Percentiles rank a stretch among this genome's conserved stretches.
These are phyloP conservation scores for Microdochium nivale DNA, from an alignment of 2,329 filamentous ascomycete genomes.

Conservation along the genomic window DNA sequence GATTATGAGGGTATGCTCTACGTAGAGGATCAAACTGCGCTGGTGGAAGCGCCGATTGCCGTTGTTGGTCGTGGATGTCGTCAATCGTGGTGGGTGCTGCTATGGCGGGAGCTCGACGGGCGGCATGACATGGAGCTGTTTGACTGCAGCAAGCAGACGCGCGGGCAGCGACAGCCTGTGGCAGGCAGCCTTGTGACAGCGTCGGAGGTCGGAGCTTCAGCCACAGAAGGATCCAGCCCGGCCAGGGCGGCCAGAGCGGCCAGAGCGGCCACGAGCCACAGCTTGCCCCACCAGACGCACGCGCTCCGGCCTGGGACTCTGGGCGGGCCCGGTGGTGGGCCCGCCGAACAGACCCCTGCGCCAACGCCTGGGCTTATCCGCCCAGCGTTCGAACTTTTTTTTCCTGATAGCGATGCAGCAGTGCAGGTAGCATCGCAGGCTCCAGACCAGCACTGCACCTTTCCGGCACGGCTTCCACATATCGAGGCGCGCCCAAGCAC, in stretches of 20 bases:
- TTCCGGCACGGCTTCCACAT: neutral
- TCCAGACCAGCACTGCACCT: neutral
- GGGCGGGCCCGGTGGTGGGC: too few relatives aligned
- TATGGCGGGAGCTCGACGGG: slow-evolving; percentile 1
- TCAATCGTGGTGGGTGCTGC: neutral
- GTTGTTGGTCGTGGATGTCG: neutral
- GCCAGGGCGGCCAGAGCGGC: slow-evolving; percentile 1
- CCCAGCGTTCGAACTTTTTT: slow-evolving; percentile 11
- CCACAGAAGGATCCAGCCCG: neutral
- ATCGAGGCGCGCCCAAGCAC: slow-evolving; percentile 5
- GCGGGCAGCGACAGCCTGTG: slow-evolving; percentile 35
- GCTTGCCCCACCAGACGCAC: neutral
- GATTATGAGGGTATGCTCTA: too few relatives aligned
- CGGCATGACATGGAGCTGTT: slow-evolving; percentile 2
- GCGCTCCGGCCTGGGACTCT: neutral
- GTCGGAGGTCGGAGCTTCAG: slow-evolving; percentile 8
- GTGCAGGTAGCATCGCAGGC: neutral
- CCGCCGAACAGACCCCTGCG: neutral
- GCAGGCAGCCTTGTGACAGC: slow-evolving; percentile 9
- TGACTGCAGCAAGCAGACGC: slow-evolving; percentile 15
- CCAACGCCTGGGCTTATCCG: slow-evolving; percentile 11
- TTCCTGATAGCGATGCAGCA: slow-evolving; percentile 7
- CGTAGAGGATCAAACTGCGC: neutral
- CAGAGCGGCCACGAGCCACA: slow-evolving; percentile 10
- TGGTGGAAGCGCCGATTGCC: neutral